Conservation (phyloP, 768 basidiomycete species). For the Trametes cubensis region DNA sequence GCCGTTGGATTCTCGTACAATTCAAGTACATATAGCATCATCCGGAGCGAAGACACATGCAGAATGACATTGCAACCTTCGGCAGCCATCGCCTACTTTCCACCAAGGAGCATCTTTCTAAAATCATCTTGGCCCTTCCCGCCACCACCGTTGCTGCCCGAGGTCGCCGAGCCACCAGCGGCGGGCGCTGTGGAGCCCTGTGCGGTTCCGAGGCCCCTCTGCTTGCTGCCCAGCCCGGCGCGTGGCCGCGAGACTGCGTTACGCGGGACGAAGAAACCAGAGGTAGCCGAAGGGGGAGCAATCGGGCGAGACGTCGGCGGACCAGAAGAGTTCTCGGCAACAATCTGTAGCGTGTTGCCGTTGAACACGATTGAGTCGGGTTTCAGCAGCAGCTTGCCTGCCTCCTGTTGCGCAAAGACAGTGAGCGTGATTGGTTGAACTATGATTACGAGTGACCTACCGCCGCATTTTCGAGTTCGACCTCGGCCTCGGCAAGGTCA, state of each 20-base stretch:
- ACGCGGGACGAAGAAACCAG: slow-evolving; percentile 67
- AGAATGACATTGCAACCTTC: background rate
- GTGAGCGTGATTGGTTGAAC: background rate
- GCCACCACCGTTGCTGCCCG: slow-evolving; percentile 29
- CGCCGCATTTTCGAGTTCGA: slow-evolving; percentile 66
- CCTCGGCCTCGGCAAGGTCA: slow-evolving; percentile 60
- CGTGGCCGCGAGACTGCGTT: slow-evolving; percentile 65
- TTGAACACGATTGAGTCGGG: slow-evolving; percentile 73
- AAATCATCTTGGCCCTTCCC: slow-evolving; percentile 81
- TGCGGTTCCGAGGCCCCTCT: slow-evolving; percentile 29
- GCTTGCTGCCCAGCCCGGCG: slow-evolving; percentile 69
- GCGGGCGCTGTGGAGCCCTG: slow-evolving; percentile 20
- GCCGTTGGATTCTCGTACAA: too few species aligned
- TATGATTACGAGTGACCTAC: slow-evolving; percentile 42
- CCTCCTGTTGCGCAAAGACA: slow-evolving; percentile 58
- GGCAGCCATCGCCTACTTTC: slow-evolving; percentile 17
- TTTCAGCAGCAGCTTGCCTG: slow-evolving; percentile 73
- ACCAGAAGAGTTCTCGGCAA: slow-evolving; percentile 46
- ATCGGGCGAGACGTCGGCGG: slow-evolving; percentile 18
- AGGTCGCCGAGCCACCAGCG: slow-evolving; percentile 27
- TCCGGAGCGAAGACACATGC: background rate
- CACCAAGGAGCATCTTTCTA: slow-evolving; percentile 68
- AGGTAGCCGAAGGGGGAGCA: slow-evolving; percentile 40
- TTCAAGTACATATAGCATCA: too few species aligned
- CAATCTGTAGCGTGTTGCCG: slow-evolving; percentile 59